Base-by-base conservation (phyloP, 2,329 filamentous ascomycete species). In the Colletotrichum orchidophilum region DNA sequence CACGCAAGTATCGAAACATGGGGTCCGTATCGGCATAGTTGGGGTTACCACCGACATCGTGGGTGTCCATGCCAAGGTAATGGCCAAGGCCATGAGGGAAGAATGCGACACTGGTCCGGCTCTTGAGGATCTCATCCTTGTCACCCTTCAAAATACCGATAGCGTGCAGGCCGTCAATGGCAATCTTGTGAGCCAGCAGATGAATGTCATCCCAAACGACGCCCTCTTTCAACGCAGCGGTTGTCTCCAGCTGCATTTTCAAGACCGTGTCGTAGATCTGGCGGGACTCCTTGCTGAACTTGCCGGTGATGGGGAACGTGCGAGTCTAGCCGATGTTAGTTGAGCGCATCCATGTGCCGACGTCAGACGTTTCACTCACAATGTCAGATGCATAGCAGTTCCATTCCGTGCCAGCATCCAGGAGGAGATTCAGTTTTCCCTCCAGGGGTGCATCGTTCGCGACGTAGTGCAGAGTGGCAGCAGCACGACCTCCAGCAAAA, bases 1-100 rank as follows among this genome's bases (percentile, higher is more conserved):
- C 91, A 54, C 96, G 87, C 71, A 99, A 84, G 78, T 98, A 98
- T 63, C 90, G 88, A 83, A 98, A 98, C 87, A 98, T 90, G 42
- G 89, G 85, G 79, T 99, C 95, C 71, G 88, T 84, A 78, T 99
- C 96, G 9, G 86, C 85, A 76, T 93, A 94, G 81, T 95, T 92
- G 42, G 93, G 86, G 79, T 94, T 91, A 26, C 93, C 94, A 72
- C 93, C 93, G 0, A 91, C 93, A 78, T 98, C 95, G 80, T 98
- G 95, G 2, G 95, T 97, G 79, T 98, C 95, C 87, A 98, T 92
- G 73, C 95, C 95, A 11, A 98, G 85, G 79, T 97, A 96, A 81
- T 98, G 95, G 0, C 95, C 95, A 1, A 98, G 84, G 0, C 95
- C 95, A 79, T 98, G 95, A 1, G 95, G 95, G 78, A 97, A 94